Evolutionary conservation across 768 basidiomycete species (phyloP).

Genomic region (Russula sp.): DNA sequence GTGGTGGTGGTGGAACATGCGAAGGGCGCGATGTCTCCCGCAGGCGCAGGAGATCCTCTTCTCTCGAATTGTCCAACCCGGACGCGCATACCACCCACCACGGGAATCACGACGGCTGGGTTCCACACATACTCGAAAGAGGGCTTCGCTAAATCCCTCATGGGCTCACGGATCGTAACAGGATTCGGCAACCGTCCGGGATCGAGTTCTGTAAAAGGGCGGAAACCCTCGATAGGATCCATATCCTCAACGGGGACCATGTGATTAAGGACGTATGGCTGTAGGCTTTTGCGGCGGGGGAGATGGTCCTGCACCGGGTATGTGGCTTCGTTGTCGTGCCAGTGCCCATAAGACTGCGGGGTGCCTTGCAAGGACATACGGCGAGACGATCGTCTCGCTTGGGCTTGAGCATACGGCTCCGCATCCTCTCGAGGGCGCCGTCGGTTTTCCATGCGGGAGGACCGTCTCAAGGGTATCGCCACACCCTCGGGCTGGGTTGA

Average conservation of each 20-base stretch:
- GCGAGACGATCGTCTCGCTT: conserved; percentile 4
- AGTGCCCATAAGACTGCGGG: not conserved
- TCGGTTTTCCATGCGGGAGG: not conserved
- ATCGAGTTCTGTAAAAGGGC: conserved; percentile 12
- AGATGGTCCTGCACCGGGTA: not conserved
- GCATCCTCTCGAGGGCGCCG: not conserved
- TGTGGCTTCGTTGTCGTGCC: conserved; percentile 1
- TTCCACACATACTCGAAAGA: conserved; percentile 4
- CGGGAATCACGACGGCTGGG: conserved; percentile 5
- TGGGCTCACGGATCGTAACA: conserved; percentile 3
- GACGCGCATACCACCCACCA: conserved; percentile 12
- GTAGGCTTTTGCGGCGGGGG: not conserved
- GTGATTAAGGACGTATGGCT: not conserved
- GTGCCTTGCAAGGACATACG: not conserved
- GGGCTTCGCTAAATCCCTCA: not conserved
- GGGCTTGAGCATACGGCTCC: not conserved
- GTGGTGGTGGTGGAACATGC: not conserved
- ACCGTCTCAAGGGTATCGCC: conserved; percentile 3
- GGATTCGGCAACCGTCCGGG: not conserved
- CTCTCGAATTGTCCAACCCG: conserved; percentile 14
- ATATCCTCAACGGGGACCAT: conserved; percentile 18
- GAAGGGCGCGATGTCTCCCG: not conserved
- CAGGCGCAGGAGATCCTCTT: not conserved
- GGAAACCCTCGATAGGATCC: conserved; percentile 12
- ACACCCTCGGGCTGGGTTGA: not conserved